Evolutionary conservation across 225 moss, liverwort and hornwort genomes (phyloP).

Genomic region (Asterella californica): DNA sequence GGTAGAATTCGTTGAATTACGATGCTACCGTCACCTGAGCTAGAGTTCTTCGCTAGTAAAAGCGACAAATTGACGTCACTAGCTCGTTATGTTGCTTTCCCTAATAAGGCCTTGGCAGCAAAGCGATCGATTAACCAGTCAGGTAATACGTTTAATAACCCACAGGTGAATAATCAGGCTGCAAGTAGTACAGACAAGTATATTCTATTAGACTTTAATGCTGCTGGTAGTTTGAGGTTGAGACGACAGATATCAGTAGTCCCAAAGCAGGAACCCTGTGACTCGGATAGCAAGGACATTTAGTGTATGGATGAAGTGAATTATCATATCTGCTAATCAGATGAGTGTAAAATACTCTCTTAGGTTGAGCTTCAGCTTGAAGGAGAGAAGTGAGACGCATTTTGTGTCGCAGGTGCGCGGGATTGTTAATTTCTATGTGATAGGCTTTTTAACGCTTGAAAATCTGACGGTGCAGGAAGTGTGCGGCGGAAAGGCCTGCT

Average conservation of each 20-base stretch:
- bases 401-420: background rate
- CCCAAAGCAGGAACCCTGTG: too few species aligned
- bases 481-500: constrained; percentile 67
- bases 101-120: too few species aligned
- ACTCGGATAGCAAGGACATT: too few species aligned
- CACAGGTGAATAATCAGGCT: background rate
- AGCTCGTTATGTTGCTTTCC: background rate
- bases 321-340: background rate
- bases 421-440: background rate
- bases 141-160: background rate
- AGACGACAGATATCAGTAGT: too few species aligned
- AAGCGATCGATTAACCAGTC: too few species aligned
- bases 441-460: background rate
- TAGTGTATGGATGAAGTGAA: background rate
- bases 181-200: background rate
- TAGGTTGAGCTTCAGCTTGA: background rate
- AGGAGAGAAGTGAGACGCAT: background rate
- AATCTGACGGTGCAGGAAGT: constrained; percentile 39
- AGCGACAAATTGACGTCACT: background rate
- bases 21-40: background rate
- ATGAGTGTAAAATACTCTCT: background rate
- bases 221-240: background rate
- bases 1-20: background rate
- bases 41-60: background rate
- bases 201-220: background rate